These are phyloP conservation scores for Alternaria viburni DNA, from an alignment of 2,329 filamentous ascomycete species.

Conservation along the genomic window DNA sequence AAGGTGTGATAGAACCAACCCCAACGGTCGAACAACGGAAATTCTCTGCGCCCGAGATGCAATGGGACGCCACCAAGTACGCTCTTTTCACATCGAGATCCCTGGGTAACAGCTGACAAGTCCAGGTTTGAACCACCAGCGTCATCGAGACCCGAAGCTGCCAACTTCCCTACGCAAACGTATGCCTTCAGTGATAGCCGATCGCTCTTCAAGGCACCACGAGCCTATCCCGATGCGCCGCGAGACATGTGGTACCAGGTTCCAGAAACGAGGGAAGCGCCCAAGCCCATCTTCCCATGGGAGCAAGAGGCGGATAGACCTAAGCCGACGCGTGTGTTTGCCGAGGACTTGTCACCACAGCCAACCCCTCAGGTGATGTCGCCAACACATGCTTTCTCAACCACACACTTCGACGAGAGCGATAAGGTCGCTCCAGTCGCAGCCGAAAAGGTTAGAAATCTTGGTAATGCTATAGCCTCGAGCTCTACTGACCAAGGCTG, in stretches of 20 bases:
- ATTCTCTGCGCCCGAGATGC: constrained; percentile 64
- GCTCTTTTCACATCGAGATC: constrained; percentile 22
- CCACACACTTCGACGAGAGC: constrained; percentile 37
- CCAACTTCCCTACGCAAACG: constrained; percentile 77
- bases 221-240: constrained; percentile 80
- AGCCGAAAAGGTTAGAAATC: constrained; percentile 17
- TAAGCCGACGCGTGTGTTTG: constrained; percentile 70
- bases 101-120: constrained; percentile 8
- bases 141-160: constrained; percentile 81
- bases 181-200: constrained; percentile 85
- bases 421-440: constrained; percentile 13
- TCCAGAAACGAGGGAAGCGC: constrained; percentile 64
- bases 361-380: constrained; percentile 42
- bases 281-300: constrained; percentile 87
- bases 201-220: constrained; percentile 76
- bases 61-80: constrained; percentile 69
- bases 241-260: constrained; percentile 89
- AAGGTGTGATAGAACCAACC: constrained; percentile 52
- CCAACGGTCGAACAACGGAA: constrained; percentile 56
- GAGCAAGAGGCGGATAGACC: constrained; percentile 71
- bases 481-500: constrained; percentile 64
- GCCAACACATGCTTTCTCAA: constrained; percentile 36
- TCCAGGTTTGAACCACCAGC: constrained; percentile 56
- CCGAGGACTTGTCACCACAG: constrained; percentile 57
- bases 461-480: constrained; percentile 4